Base-by-base conservation (phyloP, 805 yeast genomes). In the Saturnispora hagleri region DNA sequence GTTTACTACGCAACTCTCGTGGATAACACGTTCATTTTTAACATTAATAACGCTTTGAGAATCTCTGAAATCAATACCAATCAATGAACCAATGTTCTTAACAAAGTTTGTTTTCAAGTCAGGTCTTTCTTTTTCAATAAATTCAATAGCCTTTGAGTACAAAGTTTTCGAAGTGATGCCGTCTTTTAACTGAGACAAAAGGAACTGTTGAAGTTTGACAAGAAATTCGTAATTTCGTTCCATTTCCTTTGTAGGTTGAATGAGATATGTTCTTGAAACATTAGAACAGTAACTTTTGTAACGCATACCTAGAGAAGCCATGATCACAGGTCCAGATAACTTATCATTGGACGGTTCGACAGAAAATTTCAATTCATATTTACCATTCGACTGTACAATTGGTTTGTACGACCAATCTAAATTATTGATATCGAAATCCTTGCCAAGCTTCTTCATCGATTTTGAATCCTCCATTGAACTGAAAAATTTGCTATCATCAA, bases 331-430 rank as follows among this genome's bases (percentile, higher is more conserved):
- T 15, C 79, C 78, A 8, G 87, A 84, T 48, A 85, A 71, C 57
- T 77, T 79, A 44, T 79, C 78, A 54, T 80, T 76, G 49, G 80
- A 79, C 1, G 96, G 84, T 52, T 82, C 79, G 1, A 95, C 96
- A 52, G 91, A 82, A 43, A 95, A 90, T 60, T 77, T 82, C 62
- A 90, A 73, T 66, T 89, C 96, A 62, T 82, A 90, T 51, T 81
- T 80, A 35, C 88, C 89, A 51, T 95, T 95, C 59, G 95, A 84
- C 70, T 89, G 95, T 50, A 89, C 77, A 49, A 89, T 86, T 28
- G 98, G 97, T 51, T 89, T 81, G 67, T 87, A 89, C 58, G 95
- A 86, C 97, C 97, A 91, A 65, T 91, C 98, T 20, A 91, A 70
- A 56, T 81, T 78, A 55, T 79, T 81, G 5, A 84, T 72, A 61